Conservation (phyloP, 306 rosid genomes). For the Luffa acutangula region DNA sequence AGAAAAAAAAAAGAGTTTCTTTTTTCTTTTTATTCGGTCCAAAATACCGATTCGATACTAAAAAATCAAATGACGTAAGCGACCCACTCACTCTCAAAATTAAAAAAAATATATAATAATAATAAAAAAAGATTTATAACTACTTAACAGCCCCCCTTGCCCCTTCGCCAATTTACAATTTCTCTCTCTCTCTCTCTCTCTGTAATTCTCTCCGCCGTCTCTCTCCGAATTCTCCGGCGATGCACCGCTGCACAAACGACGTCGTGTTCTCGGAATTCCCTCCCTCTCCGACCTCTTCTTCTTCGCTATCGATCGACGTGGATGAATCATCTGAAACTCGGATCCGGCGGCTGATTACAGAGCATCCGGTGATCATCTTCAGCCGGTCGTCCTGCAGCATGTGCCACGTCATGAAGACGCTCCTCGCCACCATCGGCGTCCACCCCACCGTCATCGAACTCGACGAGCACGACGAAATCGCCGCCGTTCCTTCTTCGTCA, state of each 20-base stretch:
- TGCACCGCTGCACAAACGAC: slow-evolving; percentile 50
- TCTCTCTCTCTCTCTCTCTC: slow-evolving; percentile 13
- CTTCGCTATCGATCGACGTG: slow-evolving; percentile 64
- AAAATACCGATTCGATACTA: neutral
- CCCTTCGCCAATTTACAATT: neutral
- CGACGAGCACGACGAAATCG: slow-evolving; percentile 78
- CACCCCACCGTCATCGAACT: slow-evolving; percentile 91
- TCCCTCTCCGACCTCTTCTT: slow-evolving; percentile 5
- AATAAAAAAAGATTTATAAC: neutral
- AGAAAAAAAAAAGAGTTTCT: neutral
- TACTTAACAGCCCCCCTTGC: no score
- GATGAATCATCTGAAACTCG: slow-evolving; percentile 67
- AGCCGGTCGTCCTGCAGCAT: slow-evolving; percentile 81
- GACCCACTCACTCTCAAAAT: neutral
- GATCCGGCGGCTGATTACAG: slow-evolving; percentile 80
- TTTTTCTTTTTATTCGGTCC: neutral
- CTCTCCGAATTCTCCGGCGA: slow-evolving; percentile 51
- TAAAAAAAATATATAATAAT: neutral
- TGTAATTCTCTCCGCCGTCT: neutral
- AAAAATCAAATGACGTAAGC: neutral
- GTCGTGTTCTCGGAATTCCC: slow-evolving; percentile 37
- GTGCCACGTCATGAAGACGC: slow-evolving; percentile 99
- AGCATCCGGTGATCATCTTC: slow-evolving; percentile 87
- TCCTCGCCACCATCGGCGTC: slow-evolving; percentile 74
- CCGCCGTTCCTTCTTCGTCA: slow-evolving; percentile 38